A percentile compares a stretch with the other conserved stretches of the same genome.
These are phyloP conservation scores for Penicillium hesseltinei DNA, from an alignment of 2,329 filamentous ascomycete species.

Conservation along the genomic window DNA sequence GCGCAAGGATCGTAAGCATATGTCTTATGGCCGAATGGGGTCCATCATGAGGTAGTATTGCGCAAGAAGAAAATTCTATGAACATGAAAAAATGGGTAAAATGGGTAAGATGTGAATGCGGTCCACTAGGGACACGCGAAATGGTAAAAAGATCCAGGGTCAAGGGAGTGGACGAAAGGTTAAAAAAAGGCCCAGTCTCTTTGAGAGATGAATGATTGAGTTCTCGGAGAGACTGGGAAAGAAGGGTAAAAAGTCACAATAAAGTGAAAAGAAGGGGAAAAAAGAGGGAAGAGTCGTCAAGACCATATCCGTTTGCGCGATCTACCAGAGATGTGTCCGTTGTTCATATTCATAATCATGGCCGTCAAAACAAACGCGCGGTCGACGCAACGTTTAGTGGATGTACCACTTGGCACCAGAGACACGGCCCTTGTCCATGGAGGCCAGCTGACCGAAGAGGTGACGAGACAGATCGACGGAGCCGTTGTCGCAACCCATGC, in stretches of 20 bases:
- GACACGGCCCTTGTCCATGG: slow-evolving; percentile 41
- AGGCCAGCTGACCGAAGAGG: slow-evolving; percentile 54
- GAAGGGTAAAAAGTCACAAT: slow-evolving; percentile 14
- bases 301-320: slow-evolving; percentile 18
- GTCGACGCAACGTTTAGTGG: slow-evolving; percentile 29
- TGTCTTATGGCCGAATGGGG: slow-evolving; percentile 3
- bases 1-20: slow-evolving; percentile 1
- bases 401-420: slow-evolving; percentile 43
- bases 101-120: slow-evolving; percentile 9
- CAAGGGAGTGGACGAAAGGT: slow-evolving; percentile 19
- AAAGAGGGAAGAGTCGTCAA: slow-evolving; percentile 21
- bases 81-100: slow-evolving; percentile 8
- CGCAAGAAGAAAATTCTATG: slow-evolving; percentile 17
- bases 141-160: slow-evolving; percentile 4
- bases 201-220: neutral
- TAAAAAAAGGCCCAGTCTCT: slow-evolving; percentile 10
- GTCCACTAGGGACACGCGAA: slow-evolving; percentile 21
- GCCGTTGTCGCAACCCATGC: slow-evolving; percentile 60
- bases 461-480: slow-evolving; percentile 62
- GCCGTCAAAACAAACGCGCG: slow-evolving; percentile 10
- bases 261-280: slow-evolving; percentile 9
- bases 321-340: slow-evolving; percentile 25
- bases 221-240: slow-evolving; percentile 12
- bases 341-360: neutral
- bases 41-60: slow-evolving; percentile 23